Evolutionary conservation across 352 stramenopile species (phyloP).

Genomic region (Phytopythium delawarense): DNA sequence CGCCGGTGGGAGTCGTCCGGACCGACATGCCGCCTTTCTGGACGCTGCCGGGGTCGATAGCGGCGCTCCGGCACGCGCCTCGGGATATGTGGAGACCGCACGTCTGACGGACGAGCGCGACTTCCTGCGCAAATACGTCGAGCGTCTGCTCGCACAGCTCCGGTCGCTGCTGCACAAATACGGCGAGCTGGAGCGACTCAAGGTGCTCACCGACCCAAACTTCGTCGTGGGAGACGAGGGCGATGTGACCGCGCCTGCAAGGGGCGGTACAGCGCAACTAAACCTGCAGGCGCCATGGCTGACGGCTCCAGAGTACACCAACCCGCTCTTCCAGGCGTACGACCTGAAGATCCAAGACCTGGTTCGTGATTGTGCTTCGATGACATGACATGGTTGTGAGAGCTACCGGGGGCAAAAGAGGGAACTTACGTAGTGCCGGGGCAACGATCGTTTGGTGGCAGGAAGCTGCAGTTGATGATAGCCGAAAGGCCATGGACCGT

Average conservation of each 20-base stretch:
- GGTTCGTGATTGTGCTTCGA: slow-evolving; percentile 19
- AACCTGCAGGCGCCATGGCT: slow-evolving; percentile 48
- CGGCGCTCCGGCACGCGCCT: neutral
- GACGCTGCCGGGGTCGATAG: neutral
- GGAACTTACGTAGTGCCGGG: neutral
- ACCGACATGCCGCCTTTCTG: neutral
- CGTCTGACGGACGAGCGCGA: slow-evolving; percentile 53
- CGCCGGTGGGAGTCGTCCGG: neutral
- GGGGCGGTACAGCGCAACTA: neutral
- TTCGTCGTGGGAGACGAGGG: slow-evolving; percentile 12
- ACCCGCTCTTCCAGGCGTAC: slow-evolving; percentile 72
- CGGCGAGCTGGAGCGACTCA: slow-evolving; percentile 71
- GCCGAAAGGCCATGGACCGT: slow-evolving; percentile 55
- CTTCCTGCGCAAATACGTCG: slow-evolving; percentile 63
- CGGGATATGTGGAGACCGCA: slow-evolving; percentile 33
- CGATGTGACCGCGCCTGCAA: slow-evolving; percentile 5
- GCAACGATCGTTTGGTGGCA: slow-evolving; percentile 9
- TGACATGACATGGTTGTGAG: neutral
- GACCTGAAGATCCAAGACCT: slow-evolving; percentile 76
- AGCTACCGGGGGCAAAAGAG: neutral
- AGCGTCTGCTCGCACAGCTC: slow-evolving; percentile 61
- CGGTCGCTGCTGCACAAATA: slow-evolving; percentile 55
- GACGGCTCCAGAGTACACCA: slow-evolving; percentile 63
- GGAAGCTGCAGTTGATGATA: slow-evolving; percentile 46
- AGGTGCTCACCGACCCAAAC: slow-evolving; percentile 37